Conservation (phyloP, 2,329 filamentous ascomycete genomes). For the Fusarium marasasianum region DNA sequence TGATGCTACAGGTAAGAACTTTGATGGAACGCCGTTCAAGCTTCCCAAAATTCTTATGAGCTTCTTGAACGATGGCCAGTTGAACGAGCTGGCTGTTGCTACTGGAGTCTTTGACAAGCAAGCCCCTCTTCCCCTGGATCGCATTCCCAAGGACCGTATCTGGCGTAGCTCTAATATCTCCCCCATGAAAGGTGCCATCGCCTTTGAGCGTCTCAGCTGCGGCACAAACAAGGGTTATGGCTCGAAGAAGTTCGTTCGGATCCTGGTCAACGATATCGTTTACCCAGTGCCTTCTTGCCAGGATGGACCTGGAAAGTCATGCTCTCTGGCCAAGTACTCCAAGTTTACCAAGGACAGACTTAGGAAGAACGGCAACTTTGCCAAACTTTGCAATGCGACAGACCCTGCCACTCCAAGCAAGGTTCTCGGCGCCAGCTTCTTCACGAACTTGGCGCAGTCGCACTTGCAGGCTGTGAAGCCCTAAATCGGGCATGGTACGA, state of each 20-base stretch:
- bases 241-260: constrained; percentile 60
- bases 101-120: constrained; percentile 70
- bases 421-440: constrained; percentile 60
- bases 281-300: constrained; percentile 67
- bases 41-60: constrained; percentile 67
- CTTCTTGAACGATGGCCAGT: constrained; percentile 74
- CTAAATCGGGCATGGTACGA: not conserved
- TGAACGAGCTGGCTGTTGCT: constrained; percentile 67
- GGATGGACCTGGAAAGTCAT: constrained; percentile 64
- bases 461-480: constrained; percentile 43
- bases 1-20: constrained; percentile 56
- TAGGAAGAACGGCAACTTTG: constrained; percentile 59
- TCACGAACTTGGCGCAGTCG: constrained; percentile 54
- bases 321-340: constrained; percentile 57
- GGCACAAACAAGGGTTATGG: constrained; percentile 33
- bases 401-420: constrained; percentile 49
- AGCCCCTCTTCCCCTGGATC: constrained; percentile 56
- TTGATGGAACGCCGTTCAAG: constrained; percentile 56
- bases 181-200: constrained; percentile 72
- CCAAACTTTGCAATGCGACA: constrained; percentile 58
- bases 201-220: constrained; percentile 71
- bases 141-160: constrained; percentile 57
- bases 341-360: constrained; percentile 43
- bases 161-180: constrained; percentile 66
- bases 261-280: constrained; percentile 69